Evolutionary conservation across 2,329 filamentous ascomycete genomes (phyloP).

Genomic region (Epichloe uncinata): DNA sequence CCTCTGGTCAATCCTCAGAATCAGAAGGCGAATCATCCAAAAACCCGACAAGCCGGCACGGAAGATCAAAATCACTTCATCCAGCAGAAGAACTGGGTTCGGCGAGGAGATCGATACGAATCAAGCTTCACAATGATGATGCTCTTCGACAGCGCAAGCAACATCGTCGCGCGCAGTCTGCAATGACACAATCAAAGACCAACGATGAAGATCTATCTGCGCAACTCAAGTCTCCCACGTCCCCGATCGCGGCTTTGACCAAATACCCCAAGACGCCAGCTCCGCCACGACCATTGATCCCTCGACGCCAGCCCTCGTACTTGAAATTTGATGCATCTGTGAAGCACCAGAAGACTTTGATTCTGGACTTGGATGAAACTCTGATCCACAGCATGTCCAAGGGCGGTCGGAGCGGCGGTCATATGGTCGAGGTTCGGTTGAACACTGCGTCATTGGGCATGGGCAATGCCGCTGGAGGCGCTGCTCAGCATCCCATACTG

Average conservation of each 20-base stretch:
- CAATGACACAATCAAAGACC: constrained; percentile 28
- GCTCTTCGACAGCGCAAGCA: constrained; percentile 59
- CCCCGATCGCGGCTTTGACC: constrained; percentile 62
- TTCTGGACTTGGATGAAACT: constrained; percentile 92
- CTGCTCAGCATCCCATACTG: constrained; percentile 82
- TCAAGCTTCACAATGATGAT: constrained; percentile 78
- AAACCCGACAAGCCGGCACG: constrained; percentile 31
- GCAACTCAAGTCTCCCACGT: constrained; percentile 87
- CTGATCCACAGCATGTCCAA: constrained; percentile 97
- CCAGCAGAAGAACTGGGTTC: constrained; percentile 50
- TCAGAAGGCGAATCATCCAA: constrained; percentile 46
- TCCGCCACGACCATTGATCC: constrained; percentile 80
- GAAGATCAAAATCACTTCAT: constrained; percentile 48
- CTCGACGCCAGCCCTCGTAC: constrained; percentile 80
- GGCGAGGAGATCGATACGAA: constrained; percentile 69
- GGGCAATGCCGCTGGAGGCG: constrained; percentile 45
- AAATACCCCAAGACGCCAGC: constrained; percentile 84
- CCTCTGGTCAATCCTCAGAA: constrained; percentile 58
- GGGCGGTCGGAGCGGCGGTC: constrained; percentile 81
- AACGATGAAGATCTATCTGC: constrained; percentile 49
- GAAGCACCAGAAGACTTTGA: constrained; percentile 76
- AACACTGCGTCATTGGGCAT: constrained; percentile 57
- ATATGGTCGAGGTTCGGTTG: constrained; percentile 96
- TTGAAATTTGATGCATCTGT: constrained; percentile 44
- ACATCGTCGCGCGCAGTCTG: constrained; percentile 46